A percentile compares a stretch with the other conserved stretches of the same genome.
Conservation (phyloP, 2,329 filamentous ascomycete species). For the Xylaria sp. region DNA sequence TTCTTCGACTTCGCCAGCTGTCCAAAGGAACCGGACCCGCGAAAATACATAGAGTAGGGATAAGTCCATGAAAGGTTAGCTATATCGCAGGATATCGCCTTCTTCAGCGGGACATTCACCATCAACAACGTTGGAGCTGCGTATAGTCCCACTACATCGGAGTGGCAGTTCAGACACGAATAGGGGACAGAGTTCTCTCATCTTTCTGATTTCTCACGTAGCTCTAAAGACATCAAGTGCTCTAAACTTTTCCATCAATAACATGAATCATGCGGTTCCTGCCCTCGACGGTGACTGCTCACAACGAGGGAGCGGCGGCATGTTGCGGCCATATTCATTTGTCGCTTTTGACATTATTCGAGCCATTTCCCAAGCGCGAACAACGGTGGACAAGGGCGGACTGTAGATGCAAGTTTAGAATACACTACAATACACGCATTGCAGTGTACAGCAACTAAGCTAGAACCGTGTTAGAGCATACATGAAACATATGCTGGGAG, state of each 20-base stretch:
- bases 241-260: neutral
- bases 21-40: neutral
- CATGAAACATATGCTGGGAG: neutral
- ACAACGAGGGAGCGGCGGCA: neutral
- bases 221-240: neutral
- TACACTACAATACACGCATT: conserved; percentile 14
- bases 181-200: neutral
- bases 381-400: neutral
- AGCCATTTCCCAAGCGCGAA: neutral
- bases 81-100: neutral
- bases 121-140: neutral
- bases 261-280: neutral
- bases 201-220: neutral
- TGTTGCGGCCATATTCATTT: neutral
- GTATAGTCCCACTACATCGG: neutral
- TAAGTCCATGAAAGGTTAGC: neutral
- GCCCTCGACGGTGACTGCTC: neutral
- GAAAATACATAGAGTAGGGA: neutral
- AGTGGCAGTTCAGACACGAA: neutral
- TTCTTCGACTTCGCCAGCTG: neutral
- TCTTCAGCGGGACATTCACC: neutral
- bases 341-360: neutral
- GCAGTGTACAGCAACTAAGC: conserved; percentile 8
- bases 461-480: neutral
- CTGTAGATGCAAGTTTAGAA: conserved; percentile 5